Evolutionary conservation across 345 rosid genomes (phyloP).

Genomic region (Brassica nigra): DNA sequence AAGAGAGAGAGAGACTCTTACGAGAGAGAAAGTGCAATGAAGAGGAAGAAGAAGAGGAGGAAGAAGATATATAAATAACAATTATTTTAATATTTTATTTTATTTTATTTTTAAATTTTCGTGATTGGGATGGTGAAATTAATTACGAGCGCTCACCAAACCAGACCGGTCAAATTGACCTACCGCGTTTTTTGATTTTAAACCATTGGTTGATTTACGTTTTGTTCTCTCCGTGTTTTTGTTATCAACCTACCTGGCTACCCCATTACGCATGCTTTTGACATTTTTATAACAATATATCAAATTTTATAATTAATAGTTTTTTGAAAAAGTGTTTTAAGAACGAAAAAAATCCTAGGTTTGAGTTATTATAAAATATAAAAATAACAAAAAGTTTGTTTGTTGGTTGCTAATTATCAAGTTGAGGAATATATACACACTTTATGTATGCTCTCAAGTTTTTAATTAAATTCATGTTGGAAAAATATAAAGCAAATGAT

Average conservation of each 20-base stretch:
- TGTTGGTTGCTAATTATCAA: not conserved
- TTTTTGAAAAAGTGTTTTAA: too few species aligned
- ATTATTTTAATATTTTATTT: not conserved
- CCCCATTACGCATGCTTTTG: not conserved
- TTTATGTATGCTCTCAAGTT: not conserved
- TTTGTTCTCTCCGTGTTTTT: not conserved
- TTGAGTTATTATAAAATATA: too few species aligned
- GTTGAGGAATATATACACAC: not conserved
- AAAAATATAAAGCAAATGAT: not conserved
- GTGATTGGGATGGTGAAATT: constrained; percentile 21
- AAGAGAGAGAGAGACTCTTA: constrained; percentile 52
- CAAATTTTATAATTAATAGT: too few species aligned
- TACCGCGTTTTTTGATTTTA: constrained; percentile 43
- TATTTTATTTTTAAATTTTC: not conserved
- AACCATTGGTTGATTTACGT: constrained; percentile 41
- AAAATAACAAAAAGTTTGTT: not conserved
- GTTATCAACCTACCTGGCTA: not conserved
- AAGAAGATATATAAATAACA: not conserved
- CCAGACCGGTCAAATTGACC: constrained; percentile 63
- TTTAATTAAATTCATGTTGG: not conserved
- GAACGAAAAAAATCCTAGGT: not conserved
- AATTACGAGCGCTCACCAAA: constrained; percentile 62
- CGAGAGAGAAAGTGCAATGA: constrained; percentile 15
- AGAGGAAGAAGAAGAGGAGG: constrained; percentile 6
- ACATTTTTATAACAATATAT: not conserved